phyloP scores from a whole-genome alignment of 495 filamentous ascomycete genomes.

The Hypoxylon fragiforme region DNA sequence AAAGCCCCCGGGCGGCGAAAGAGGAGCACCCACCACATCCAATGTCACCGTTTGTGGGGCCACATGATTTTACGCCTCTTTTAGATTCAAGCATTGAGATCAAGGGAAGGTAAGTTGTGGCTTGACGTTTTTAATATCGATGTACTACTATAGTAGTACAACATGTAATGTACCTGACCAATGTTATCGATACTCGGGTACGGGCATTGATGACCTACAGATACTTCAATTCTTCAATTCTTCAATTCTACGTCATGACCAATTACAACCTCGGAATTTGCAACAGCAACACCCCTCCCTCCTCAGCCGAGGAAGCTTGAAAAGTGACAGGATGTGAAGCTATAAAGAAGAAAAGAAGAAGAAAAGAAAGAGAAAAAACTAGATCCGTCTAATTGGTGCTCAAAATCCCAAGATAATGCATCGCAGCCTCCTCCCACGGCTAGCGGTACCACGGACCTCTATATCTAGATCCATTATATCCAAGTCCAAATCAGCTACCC shows the following conservation, averaged over 20 bases:
- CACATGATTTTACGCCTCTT: not conserved
- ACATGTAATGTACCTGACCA: constrained; percentile 5
- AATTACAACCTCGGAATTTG: not conserved
- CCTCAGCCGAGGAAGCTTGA: no score
- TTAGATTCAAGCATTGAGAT: not conserved
- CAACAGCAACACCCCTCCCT: no score
- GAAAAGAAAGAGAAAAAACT: no score
- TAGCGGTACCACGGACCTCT: no score
- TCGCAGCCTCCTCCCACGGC: constrained; percentile 15
- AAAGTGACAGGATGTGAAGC: no score
- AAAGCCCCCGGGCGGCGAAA: constrained; percentile 28
- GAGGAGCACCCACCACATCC: constrained; percentile 16
- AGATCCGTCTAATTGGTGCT: constrained; percentile 22
- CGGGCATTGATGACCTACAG: constrained; percentile 25
- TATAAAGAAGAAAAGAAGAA: no score
- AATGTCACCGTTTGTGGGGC: not conserved
- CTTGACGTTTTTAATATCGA: constrained; percentile 23
- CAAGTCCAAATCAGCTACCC: no score
- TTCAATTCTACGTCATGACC: constrained; percentile 24
- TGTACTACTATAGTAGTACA: constrained; percentile 13
- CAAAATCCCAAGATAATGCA: constrained; percentile 32
- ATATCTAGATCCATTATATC: no score
- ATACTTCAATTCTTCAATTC: not conserved
- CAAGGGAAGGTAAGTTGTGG: no score
- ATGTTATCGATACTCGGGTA: not conserved